These are phyloP conservation scores for Leptosphaerulina australis DNA, from an alignment of 2,329 filamentous ascomycete genomes.

Conservation along the genomic window DNA sequence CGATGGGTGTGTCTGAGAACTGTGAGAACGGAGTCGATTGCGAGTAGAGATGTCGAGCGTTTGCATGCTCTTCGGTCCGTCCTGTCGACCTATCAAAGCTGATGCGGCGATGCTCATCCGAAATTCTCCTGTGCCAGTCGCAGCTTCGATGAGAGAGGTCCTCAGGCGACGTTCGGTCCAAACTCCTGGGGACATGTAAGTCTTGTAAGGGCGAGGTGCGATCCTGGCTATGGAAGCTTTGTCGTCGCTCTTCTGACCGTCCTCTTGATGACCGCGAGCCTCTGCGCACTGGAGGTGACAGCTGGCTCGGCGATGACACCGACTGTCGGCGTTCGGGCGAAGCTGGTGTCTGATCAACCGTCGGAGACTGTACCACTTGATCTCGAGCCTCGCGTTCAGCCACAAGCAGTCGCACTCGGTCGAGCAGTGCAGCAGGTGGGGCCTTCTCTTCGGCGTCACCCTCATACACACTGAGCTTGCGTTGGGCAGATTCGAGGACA, in stretches of 20 bases:
- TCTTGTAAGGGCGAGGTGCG: conserved; percentile 39
- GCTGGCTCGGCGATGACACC: conserved; percentile 26
- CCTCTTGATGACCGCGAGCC: conserved; percentile 35
- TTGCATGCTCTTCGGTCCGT: conserved; percentile 48
- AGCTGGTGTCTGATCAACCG: conserved; percentile 17
- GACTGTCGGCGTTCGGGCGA: conserved; percentile 20
- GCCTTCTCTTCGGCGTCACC: conserved; percentile 26
- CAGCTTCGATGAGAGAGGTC: conserved; percentile 40
- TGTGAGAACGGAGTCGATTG: conserved; percentile 58
- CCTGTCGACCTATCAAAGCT: conserved; percentile 48
- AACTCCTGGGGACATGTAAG: conserved; percentile 25
- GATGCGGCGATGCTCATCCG: conserved; percentile 43
- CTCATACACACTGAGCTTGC: conserved; percentile 12
- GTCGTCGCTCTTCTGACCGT: conserved; percentile 37
- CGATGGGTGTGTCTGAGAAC: conserved; percentile 58
- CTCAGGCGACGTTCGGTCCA: conserved; percentile 37
- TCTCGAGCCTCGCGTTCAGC: conserved; percentile 26
- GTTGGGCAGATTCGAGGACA: conserved; percentile 10
- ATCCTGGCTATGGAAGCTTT: conserved; percentile 39
- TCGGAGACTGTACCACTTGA: conserved; percentile 14
- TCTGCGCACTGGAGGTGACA: conserved; percentile 28
- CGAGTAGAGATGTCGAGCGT: conserved; percentile 55
- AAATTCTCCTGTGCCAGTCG: conserved; percentile 39
- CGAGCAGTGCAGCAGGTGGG: conserved; percentile 32
- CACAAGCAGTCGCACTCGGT: conserved; percentile 34